phyloP scores from a whole-genome alignment of 768 basidiomycete genomes.

The Boletus reticulatus region DNA sequence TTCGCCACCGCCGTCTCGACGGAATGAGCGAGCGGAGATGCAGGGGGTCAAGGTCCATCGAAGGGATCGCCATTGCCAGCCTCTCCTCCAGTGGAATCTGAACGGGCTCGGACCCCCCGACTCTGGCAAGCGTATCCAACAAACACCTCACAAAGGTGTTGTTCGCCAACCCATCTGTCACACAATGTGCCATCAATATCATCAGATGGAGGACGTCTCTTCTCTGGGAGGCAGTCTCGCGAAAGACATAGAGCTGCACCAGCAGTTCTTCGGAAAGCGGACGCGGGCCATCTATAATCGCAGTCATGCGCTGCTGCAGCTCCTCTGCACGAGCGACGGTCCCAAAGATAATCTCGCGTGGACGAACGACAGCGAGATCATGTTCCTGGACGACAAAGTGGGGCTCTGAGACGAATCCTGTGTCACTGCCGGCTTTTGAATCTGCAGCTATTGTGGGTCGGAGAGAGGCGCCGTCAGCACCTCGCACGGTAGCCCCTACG shows the following conservation, averaged over 20 bases:
- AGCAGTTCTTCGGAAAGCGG: conserved; percentile 43
- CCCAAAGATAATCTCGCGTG: conserved; percentile 40
- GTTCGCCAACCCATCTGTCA: conserved; percentile 50
- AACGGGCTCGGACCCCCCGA: background rate
- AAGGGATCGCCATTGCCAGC: conserved; percentile 40
- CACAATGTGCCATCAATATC: conserved; percentile 44
- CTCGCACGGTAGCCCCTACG: conserved; percentile 40
- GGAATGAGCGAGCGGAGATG: conserved; percentile 26
- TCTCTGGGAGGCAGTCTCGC: conserved; percentile 31
- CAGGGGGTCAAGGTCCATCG: conserved; percentile 36
- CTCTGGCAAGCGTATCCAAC: conserved; percentile 38
- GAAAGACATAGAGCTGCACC: conserved; percentile 42
- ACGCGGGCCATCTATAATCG: conserved; percentile 34
- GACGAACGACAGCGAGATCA: conserved; percentile 28
- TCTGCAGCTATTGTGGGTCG: background rate
- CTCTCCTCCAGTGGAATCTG: conserved; percentile 34
- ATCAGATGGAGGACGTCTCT: conserved; percentile 40
- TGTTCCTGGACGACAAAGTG: conserved; percentile 43
- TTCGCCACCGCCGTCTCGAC: conserved; percentile 44
- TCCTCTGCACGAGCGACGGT: conserved; percentile 35
- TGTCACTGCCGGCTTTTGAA: background rate
- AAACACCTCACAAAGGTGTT: conserved; percentile 42
- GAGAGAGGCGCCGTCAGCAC: conserved; percentile 1
- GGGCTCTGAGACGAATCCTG: background rate
- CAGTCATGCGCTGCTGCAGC: conserved; percentile 28